Evolutionary conservation across 2,329 filamentous ascomycete species (phyloP).

Genomic region (Torrubiellomyces zombiae): DNA sequence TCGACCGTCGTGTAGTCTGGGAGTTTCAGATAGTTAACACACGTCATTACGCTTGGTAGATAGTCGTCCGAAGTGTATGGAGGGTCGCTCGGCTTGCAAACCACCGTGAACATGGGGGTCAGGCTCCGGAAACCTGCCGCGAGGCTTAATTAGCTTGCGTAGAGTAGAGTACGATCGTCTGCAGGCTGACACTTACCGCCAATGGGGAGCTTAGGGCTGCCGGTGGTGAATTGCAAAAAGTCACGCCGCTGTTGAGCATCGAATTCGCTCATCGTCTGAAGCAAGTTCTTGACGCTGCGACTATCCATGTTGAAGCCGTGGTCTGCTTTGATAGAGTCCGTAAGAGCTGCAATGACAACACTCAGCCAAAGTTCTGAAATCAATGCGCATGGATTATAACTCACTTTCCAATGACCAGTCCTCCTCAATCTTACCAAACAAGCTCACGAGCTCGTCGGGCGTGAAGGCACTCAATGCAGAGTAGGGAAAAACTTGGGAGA

Average conservation of each 20-base stretch:
- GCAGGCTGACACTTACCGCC: slow-evolving; percentile 73
- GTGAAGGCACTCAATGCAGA: slow-evolving; percentile 85
- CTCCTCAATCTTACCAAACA: slow-evolving; percentile 85
- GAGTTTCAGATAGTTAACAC: slow-evolving; percentile 96
- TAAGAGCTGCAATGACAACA: slow-evolving; percentile 46
- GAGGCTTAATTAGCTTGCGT: neutral
- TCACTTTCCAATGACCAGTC: slow-evolving; percentile 96
- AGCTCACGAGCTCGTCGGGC: slow-evolving; percentile 81
- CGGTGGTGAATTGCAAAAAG: slow-evolving; percentile 94
- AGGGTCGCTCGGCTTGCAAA: slow-evolving; percentile 94
- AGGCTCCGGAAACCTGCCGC: slow-evolving; percentile 77
- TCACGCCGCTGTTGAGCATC: slow-evolving; percentile 60
- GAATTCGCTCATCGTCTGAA: slow-evolving; percentile 89
- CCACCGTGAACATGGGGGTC: slow-evolving; percentile 96
- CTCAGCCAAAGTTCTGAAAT: slow-evolving; percentile 2
- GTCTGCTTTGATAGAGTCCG: slow-evolving; percentile 97
- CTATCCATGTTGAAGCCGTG: slow-evolving; percentile 99
- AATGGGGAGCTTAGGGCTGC: slow-evolving; percentile 94
- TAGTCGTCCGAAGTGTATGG: slow-evolving; percentile 93
- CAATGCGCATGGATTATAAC: slow-evolving; percentile 16
- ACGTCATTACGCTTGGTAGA: slow-evolving; percentile 98
- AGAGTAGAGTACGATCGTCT: too few relatives aligned
- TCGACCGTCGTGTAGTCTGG: slow-evolving; percentile 78
- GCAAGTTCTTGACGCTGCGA: slow-evolving; percentile 79
- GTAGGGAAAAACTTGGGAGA: slow-evolving; percentile 93